A percentile compares a stretch with the other conserved stretches of the same genome.
These are phyloP conservation scores for Waltergamsia citrina DNA, from an alignment of 2,329 filamentous ascomycete species.

Conservation along the genomic window DNA sequence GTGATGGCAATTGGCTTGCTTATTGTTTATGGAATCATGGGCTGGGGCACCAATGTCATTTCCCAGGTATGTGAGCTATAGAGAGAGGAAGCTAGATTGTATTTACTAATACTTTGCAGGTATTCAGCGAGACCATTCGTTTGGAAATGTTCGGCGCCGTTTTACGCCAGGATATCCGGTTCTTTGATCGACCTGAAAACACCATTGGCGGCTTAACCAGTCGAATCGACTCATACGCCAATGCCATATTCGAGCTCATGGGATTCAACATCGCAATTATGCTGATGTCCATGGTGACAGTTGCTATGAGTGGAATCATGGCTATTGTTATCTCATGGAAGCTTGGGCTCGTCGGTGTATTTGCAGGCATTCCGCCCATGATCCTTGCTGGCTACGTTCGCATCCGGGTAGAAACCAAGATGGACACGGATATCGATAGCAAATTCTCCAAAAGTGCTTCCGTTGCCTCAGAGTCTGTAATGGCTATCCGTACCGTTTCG, in stretches of 20 bases:
- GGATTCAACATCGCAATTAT: slow-evolving; percentile 30
- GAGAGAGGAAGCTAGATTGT: too few species aligned
- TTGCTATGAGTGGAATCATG: slow-evolving; percentile 27
- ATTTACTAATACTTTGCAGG: too few species aligned
- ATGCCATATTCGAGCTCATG: slow-evolving; percentile 29
- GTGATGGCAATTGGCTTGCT: slow-evolving; percentile 34
- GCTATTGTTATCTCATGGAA: slow-evolving; percentile 62
- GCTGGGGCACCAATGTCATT: slow-evolving; percentile 23
- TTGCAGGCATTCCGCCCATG: slow-evolving; percentile 54
- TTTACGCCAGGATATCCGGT: slow-evolving; percentile 85
- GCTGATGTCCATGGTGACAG: slow-evolving; percentile 13
- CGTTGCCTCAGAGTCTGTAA: slow-evolving; percentile 56
- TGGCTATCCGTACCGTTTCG: slow-evolving; percentile 50
- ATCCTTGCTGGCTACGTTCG: slow-evolving; percentile 45
- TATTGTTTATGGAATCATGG: slow-evolving; percentile 30
- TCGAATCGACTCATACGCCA: slow-evolving; percentile 24
- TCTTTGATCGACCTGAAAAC: slow-evolving; percentile 86
- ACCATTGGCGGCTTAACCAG: slow-evolving; percentile 74
- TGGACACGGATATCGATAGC: slow-evolving; percentile 84
- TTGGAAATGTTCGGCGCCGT: slow-evolving; percentile 77
- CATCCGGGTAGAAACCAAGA: slow-evolving; percentile 50
- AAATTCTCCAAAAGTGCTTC: slow-evolving; percentile 65
- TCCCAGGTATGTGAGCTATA: slow-evolving; percentile 14
- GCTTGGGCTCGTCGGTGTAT: slow-evolving; percentile 55
- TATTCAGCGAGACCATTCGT: slow-evolving; percentile 69